Evolutionary conservation across 2,329 filamentous ascomycete species (phyloP), one percentile per base, ranked within the genome.

Genomic region (Colletotrichum viniferum): DNA sequence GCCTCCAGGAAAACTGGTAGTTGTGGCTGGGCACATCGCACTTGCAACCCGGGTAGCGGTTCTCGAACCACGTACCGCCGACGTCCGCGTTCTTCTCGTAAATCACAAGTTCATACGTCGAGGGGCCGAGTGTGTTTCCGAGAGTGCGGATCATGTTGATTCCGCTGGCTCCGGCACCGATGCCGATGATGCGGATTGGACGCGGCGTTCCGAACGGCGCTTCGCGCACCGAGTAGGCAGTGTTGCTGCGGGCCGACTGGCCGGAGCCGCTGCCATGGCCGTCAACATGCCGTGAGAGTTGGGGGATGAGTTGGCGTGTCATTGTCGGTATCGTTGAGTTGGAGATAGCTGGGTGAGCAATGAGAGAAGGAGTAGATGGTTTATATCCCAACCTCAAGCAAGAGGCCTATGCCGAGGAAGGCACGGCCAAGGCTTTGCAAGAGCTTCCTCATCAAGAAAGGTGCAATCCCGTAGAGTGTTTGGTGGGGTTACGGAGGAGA

Each of bases 1-100:
- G 89, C 70, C 88, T 86, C 88, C 89, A 92, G 4, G 90, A 89
- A 79, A 91, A 92, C 62, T 91, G 91, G 79, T 93, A 93, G 81
- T 90, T 91, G 82, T 92, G 90, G 79, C 86, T 88, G 12, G 89
- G 89, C 34, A 91, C 86, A 79, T 91, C 90, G 79, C 89, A 91
- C 69, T 84, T 84, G 77, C 89, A 91, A 13, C 90, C 90, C 0
- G 90, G 90, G 76, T 92, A 92, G 24, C 86, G 84, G 78, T 91
- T 91, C 79, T 91, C 90, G 76, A 86, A 86, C 90, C 90, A 92
- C 0, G 90, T 92, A 4, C 90, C 90, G 24, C 89, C 90, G 13
- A 91, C 84, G 24, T 88, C 86, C 10, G 82, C 80, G 75, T 91
- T 91, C 82, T 91, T 91, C 77, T 91, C 90, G 79, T 91, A 91